Base-by-base conservation (phyloP, 208 protist species). In the Acanthamoeba polyphaga region DNA sequence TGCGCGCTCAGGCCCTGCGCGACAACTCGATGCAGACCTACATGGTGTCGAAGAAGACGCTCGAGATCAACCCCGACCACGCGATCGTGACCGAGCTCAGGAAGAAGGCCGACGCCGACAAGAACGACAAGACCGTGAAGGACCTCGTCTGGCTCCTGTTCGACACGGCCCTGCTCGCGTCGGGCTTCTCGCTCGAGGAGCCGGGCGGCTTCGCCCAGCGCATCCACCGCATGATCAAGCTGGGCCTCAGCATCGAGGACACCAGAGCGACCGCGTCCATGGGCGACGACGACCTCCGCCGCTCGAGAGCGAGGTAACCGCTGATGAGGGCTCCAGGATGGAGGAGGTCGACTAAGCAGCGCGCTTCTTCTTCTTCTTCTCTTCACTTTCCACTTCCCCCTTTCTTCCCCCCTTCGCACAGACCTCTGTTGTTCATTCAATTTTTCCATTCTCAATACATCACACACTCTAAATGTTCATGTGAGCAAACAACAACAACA, bases 1-100 rank as follows among this genome's bases (percentile, higher is more conserved):
- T 99, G 99, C 99, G 99, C 97, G 99, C 99, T 94, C 99, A 99
- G 98, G 99, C 99, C 13, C 98, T 99, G 22, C 97, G 99, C 96
- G 99, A 99, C 96, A 98, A 97, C 49, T 98, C 97, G 94, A 99
- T 99, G 98, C 98, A 98, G 10, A 97, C 97, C 70, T 99, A 99
- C 98, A 99, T 99, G 99, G 97, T 98, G 49, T 99, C 98, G 34
- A 99, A 99, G 98, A 99, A 99, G 98, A 99, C 99, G 49, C 97
- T 99, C 94, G 99, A 99, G 98, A 97, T 99, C 97, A 99, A 99
- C 98, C 98, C 99, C 43, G 95, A 98, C 58, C 98, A 99, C 97
- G 49, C 98, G 55, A 99, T 99, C 96, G 97, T 99, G 78, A 97
- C 97, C 92, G 97, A 99, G 95, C 98, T 99, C 13, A 96, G 97